Percentiles rank a stretch among this genome's conserved stretches.
phyloP scores from a whole-genome alignment of 148 eudicot species.

The Amaranthus cruentus region DNA sequence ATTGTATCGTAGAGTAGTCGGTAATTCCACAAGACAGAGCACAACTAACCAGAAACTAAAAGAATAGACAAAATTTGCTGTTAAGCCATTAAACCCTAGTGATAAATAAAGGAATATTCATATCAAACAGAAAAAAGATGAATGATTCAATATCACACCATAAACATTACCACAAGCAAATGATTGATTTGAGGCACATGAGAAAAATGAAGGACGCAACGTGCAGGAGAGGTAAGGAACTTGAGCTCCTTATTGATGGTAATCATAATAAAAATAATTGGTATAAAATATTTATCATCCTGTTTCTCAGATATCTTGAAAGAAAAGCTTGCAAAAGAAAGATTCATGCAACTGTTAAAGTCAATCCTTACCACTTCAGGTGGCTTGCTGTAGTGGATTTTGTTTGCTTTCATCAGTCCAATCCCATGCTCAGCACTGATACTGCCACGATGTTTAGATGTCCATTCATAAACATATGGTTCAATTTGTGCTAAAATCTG shows the following conservation, averaged over 20 bases:
- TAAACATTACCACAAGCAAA: too few species aligned
- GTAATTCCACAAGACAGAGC: too few species aligned
- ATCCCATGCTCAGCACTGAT: conserved; percentile 97
- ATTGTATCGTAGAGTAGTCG: too few species aligned
- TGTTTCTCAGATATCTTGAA: background rate
- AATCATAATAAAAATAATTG: background rate
- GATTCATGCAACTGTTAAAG: background rate
- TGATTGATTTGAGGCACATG: too few species aligned
- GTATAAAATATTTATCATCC: background rate
- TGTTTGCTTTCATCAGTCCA: conserved; percentile 93
- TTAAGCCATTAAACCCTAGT: too few species aligned
- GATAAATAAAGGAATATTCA: too few species aligned
- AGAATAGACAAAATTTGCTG: too few species aligned
- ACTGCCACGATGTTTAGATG: conserved; percentile 85
- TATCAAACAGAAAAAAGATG: too few species aligned
- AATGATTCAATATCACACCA: too few species aligned
- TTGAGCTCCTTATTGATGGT: background rate
- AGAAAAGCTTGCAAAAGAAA: background rate
- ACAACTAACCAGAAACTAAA: too few species aligned
- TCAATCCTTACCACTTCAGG: conserved; percentile 66
- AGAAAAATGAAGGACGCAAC: background rate
- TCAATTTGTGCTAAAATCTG: conserved; percentile 80
- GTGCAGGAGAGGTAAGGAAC: background rate
- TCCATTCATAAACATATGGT: conserved; percentile 98
- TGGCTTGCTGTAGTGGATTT: conserved; percentile 89